Conservation (phyloP, 2,329 filamentous ascomycete species). For the Fusarium globosum region DNA sequence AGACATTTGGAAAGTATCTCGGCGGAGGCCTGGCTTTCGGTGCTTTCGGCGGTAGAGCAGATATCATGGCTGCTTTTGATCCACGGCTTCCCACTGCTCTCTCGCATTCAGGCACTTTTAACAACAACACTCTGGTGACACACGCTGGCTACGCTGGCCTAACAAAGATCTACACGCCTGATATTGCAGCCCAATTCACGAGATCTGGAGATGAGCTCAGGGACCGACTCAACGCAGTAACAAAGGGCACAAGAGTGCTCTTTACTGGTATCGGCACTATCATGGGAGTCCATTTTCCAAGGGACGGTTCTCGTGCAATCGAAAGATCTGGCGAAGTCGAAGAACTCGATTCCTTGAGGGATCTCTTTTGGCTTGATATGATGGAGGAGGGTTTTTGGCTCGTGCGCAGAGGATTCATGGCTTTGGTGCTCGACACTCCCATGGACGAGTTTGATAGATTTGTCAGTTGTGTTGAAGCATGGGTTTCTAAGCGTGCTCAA, state of each 20-base stretch:
- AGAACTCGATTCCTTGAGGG: conserved; percentile 49
- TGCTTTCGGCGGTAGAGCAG: conserved; percentile 69
- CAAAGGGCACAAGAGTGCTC: conserved; percentile 51
- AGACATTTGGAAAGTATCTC: conserved; percentile 73
- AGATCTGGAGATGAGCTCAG: conserved; percentile 47
- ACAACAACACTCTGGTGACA: conserved; percentile 74
- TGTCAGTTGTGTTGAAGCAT: conserved; percentile 50
- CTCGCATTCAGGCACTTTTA: conserved; percentile 72
- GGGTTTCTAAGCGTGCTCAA: conserved; percentile 46
- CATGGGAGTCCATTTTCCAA: conserved; percentile 52
- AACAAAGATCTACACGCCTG: conserved; percentile 50
- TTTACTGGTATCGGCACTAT: conserved; percentile 54
- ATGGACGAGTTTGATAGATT: conserved; percentile 55
- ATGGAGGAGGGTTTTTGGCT: conserved; percentile 57
- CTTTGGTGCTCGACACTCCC: conserved; percentile 54
- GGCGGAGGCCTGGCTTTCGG: conserved; percentile 75
- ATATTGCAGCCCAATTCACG: conserved; percentile 48
- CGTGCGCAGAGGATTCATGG: conserved; percentile 54
- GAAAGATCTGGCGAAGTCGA: conserved; percentile 45
- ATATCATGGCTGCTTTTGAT: conserved; percentile 70
- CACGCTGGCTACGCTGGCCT: conserved; percentile 60
- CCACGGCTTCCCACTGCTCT: conserved; percentile 56
- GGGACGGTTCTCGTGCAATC: conserved; percentile 45
- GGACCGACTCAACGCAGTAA: conserved; percentile 45
- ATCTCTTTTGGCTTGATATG: conserved; percentile 61